Evolutionary conservation across 352 stramenopile genomes (phyloP).

Genomic region (Globisporangium ultimum): DNA sequence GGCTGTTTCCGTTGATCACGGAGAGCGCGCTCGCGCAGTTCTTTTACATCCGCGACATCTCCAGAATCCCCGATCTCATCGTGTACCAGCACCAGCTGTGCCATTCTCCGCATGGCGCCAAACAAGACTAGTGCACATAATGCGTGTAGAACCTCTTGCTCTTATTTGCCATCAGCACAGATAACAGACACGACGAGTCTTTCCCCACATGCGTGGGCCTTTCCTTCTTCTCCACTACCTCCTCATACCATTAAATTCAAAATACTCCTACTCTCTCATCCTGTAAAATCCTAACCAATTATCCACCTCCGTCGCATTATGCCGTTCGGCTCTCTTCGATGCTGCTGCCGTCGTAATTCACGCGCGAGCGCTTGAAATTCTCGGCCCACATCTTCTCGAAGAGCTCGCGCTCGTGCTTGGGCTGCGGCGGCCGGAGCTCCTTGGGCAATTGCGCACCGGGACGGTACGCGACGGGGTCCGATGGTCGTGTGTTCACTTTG

Average conservation of each 20-base stretch:
- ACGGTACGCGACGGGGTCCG: conserved; percentile 56
- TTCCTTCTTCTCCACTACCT: conserved; percentile 1
- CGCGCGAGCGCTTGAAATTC: conserved; percentile 93
- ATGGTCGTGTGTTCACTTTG: conserved; percentile 76
- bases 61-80: conserved; percentile 74
- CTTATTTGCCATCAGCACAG: no score
- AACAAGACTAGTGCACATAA: conserved; percentile 4
- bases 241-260: conserved; percentile 15
- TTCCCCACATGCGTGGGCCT: background rate
- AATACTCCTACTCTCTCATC: conserved; percentile 5
- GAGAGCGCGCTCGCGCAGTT: conserved; percentile 43
- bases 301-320: background rate
- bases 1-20: conserved; percentile 58
- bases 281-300: background rate
- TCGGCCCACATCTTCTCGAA: conserved; percentile 97
- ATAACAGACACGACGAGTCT: background rate
- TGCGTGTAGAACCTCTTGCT: no score
- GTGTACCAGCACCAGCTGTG: conserved; percentile 72
- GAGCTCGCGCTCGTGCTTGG: conserved; percentile 90
- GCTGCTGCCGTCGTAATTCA: conserved; percentile 45
- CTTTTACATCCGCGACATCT: conserved; percentile 72
- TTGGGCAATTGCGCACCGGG: conserved; percentile 79
- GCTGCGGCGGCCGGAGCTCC: conserved; percentile 90
- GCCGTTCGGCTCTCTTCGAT: background rate
- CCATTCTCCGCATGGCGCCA: conserved; percentile 2